Base-by-base conservation (phyloP, 1,284 basidiomycete species). In the Ustilago bromivora region DNA sequence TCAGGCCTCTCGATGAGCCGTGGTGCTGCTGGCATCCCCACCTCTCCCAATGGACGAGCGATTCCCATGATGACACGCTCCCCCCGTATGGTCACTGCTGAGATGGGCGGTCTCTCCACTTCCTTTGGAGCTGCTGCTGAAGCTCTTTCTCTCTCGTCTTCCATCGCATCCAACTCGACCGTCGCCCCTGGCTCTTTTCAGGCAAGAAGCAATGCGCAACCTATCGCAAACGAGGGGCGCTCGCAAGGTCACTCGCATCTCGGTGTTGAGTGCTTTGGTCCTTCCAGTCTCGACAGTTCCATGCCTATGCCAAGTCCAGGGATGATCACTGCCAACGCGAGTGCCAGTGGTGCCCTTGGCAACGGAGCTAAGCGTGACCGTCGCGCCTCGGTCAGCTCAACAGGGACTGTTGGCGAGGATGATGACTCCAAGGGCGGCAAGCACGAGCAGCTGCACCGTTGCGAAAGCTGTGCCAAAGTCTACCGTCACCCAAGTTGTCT, bases 401-500 rank as follows among this genome's bases (percentile, higher is more conserved):
- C 84, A 19, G 84, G 83, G 10, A 85, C 87, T 19, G 87, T 87
- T 34, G 87, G 88, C 66, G 88, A 93, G 92, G 87, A 87, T 87
- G 82, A 91, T 92, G 79, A 80, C 92, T 52, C 41, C 61, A 74
- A 72, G 28, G 57, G 60, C 6, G 66, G 69, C 58, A 72, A 80
- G 58, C 65, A 71, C 66, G 73, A 78, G 58, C 72, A 71, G 73
- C 92, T 93, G 71, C 95, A 95, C 88, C 92, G 92, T 81, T 98
- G 95, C 87, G 95, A 97, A 88, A 94, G 91, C 83, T 81, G 76
- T 82, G 66, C 74, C 58, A 84, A 95, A 92, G 92, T 96, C 62
- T 97, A 97, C 87, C 92, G 94, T 56, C 95, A 98, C 85, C 95
- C 95, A 4, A 94, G 92, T 23, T 97, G 95, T 87, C 89, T 98